A percentile compares a stretch with the other conserved stretches of the same genome.
These are phyloP conservation scores for Rhizoclosmatium sp. DNA, from an alignment of 192 early-diverging fungal species.

Conservation along the genomic window DNA sequence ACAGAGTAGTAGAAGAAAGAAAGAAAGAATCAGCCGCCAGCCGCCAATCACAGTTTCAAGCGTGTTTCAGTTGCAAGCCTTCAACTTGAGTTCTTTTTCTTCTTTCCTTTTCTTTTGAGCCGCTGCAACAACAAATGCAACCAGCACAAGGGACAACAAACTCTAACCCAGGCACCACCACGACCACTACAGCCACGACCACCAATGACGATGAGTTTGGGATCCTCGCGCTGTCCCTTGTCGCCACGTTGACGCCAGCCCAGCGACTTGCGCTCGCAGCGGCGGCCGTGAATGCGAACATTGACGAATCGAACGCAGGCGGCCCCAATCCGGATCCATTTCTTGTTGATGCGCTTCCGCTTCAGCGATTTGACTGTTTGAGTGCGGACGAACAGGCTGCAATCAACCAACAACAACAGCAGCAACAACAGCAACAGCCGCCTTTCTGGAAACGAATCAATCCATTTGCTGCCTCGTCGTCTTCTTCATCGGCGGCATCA, in stretches of 20 bases:
- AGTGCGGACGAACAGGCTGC: too few species aligned
- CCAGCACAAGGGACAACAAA: not conserved
- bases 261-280: slow-evolving; percentile 4
- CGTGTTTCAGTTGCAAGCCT: not conserved
- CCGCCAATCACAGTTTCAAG: not conserved
- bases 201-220: not conserved
- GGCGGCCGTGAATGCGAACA: not conserved
- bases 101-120: not conserved
- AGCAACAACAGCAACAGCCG: too few species aligned
- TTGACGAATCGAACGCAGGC: not conserved
- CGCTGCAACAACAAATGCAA: not conserved
- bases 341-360: too few species aligned
- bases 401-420: too few species aligned
- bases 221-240: not conserved
- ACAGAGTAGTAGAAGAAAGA: too few species aligned
- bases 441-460: too few species aligned
- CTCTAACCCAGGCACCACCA: not conserved
- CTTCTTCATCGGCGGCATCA: too few species aligned
- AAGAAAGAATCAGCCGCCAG: not conserved
- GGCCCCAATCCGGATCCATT: too few species aligned
- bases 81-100: not conserved
- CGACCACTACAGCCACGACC: not conserved
- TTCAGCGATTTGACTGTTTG: too few species aligned
- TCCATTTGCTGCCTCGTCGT: too few species aligned
- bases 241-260: not conserved